Evolutionary conservation across 2,329 filamentous ascomycete genomes (phyloP), one percentile per base, ranked within the genome.

Genomic region (Scolecobasidium constrictum): DNA sequence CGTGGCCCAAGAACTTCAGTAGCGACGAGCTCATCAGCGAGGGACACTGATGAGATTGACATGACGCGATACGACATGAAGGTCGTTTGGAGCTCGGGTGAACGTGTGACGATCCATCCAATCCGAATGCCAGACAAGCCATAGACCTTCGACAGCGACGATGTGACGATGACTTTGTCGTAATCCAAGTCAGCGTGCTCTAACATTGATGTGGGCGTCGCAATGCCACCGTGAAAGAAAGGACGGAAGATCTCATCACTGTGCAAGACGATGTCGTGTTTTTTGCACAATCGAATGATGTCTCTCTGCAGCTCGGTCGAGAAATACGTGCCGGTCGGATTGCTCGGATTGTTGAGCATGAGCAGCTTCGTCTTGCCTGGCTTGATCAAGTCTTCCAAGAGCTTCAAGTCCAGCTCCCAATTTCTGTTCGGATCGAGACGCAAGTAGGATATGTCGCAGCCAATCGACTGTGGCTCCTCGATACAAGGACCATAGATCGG

Each of bases 301-400:
- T 39, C 20, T 16, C 18, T 18, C 15, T 20, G 37, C 11, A 26
- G 11, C 6, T 6, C 37, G 6, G 15, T 23, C 9, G 16, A 6
- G 37, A 39, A 16, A 19, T 20, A 7, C 11, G 37, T 39, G 6
- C 37, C 37, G 11, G 37, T 39, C 9, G 37, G 37, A 16, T 39
- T 39, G 16, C 6, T 16, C 9, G 37, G 37, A 16, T 39, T 39
- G 20, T 23, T 39, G 9, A 23, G 11, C 16, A 39, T 23, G 9
- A 39, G 11, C 16, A 39, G 37, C 18, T 20, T 39, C 9, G 15
- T 39, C 20, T 16, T 39, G 20, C 20, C 20, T 21, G 37, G 37
- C 16, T 16, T 6, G 11, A 39, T 39, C 37, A 39, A 20, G 9
- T 7, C 37, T 20, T 19, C 37, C 16, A 39, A 18, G 9, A 31